Evolutionary conservation across 2,329 filamentous ascomycete genomes (phyloP).

Genomic region (Thyridium curvatum): DNA sequence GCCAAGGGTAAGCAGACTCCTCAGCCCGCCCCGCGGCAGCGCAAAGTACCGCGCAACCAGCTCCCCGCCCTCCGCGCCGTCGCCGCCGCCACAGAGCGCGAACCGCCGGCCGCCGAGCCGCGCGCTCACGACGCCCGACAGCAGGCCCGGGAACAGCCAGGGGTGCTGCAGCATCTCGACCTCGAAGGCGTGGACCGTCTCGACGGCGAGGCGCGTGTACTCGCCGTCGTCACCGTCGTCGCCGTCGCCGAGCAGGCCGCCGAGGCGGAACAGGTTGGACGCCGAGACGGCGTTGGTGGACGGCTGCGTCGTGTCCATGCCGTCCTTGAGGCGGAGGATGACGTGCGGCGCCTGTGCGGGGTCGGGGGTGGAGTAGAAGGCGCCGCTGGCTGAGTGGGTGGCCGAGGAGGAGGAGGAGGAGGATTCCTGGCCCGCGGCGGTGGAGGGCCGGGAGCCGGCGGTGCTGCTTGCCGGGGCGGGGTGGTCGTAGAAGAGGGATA

Average conservation of each 20-base stretch:
- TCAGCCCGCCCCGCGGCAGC: conserved; percentile 19
- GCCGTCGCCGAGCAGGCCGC: conserved; percentile 60
- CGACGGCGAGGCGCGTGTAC: conserved; percentile 60
- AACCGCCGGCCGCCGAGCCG: conserved; percentile 57
- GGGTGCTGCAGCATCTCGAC: conserved; percentile 89
- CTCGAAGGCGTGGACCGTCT: conserved; percentile 80
- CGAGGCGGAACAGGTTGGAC: conserved; percentile 78
- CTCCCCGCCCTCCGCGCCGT: conserved; percentile 6
- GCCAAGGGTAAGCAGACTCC: conserved; percentile 14
- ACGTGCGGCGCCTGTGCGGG: conserved; percentile 58
- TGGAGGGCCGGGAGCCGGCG: conserved; percentile 27
- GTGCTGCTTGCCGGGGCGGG: conserved; percentile 15
- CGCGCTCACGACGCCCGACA: conserved; percentile 68
- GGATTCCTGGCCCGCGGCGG: conserved; percentile 17
- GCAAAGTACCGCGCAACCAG: conserved; percentile 10
- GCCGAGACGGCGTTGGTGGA: conserved; percentile 86
- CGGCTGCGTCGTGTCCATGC: conserved; percentile 88
- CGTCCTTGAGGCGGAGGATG: conserved; percentile 85
- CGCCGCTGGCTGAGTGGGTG: conserved; percentile 39
- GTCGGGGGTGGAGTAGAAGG: conserved; percentile 66
- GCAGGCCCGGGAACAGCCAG: conserved; percentile 79
- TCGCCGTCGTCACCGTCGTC: conserved; percentile 9
- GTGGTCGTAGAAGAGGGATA: conserved; percentile 69
- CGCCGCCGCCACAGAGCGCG: conserved; percentile 10
- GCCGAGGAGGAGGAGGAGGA: conserved; percentile 13